Percentiles rank a stretch among this genome's conserved stretches.
Evolutionary conservation across 2,329 filamentous ascomycete genomes (phyloP).

Genomic region (Neocatenulostroma microsporum): DNA sequence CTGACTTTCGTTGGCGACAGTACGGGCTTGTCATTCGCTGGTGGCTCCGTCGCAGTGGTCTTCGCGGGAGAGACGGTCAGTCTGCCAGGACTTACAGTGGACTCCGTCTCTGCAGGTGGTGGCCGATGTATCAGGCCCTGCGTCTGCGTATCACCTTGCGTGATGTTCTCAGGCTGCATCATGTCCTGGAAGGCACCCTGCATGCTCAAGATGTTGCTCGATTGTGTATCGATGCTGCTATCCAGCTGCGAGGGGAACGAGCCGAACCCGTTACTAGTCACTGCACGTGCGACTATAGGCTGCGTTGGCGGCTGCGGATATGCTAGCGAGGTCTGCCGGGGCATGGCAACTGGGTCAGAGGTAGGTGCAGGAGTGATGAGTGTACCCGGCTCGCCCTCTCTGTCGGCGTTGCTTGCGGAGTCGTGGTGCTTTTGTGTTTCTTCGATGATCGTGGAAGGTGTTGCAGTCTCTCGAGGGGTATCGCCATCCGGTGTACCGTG

Average conservation of each 20-base stretch:
- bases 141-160: slow-evolving; percentile 28
- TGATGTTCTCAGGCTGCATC: slow-evolving; percentile 23
- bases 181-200: slow-evolving; percentile 18
- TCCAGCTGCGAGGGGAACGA: slow-evolving; percentile 1
- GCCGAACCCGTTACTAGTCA: no score
- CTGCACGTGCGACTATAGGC: no score
- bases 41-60: background rate
- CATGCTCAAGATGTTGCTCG: slow-evolving; percentile 14
- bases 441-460: background rate
- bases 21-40: slow-evolving; percentile 5
- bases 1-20: slow-evolving; percentile 5
- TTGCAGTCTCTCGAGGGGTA: slow-evolving; percentile 1
- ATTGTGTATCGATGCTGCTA: slow-evolving; percentile 12
- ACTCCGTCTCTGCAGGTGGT: slow-evolving; percentile 2
- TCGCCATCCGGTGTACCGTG: no score
- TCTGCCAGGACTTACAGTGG: background rate
- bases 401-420: no score
- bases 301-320: no score
- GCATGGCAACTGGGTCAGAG: no score
- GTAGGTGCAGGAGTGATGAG: no score
- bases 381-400: no score
- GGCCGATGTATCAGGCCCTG: slow-evolving; percentile 9
- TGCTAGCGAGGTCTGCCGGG: no score
- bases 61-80: slow-evolving; percentile 1
- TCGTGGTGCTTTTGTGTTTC: background rate